Percentiles rank a stretch among this genome's conserved stretches.
Conservation (phyloP, 2,329 filamentous ascomycete genomes). For the Hypoxylon sp. region DNA sequence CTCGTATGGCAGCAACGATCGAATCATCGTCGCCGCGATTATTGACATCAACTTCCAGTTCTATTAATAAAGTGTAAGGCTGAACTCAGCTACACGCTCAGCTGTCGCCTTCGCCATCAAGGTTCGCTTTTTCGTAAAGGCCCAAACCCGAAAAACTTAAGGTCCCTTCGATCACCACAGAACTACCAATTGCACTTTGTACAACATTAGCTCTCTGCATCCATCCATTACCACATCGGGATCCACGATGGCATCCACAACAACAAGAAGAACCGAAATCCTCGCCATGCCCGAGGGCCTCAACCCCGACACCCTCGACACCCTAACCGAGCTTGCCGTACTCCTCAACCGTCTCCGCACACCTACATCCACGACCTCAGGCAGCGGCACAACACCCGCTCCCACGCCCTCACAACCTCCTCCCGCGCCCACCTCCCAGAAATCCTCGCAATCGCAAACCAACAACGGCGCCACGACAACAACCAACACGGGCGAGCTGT, state of each 20-base stretch:
- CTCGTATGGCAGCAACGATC: conserved; percentile 20
- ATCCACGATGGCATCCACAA: conserved; percentile 23
- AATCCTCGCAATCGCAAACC: conserved; percentile 43
- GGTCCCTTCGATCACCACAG: neutral
- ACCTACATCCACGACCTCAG: conserved; percentile 50
- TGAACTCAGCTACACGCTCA: conserved; percentile 14
- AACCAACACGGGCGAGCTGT: conserved; percentile 54
- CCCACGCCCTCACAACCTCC: conserved; percentile 45
- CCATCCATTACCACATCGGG: neutral
- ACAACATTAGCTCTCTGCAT: neutral
- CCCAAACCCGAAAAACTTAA: neutral
- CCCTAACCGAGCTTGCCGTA: conserved; percentile 83
- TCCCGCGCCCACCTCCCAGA: conserved; percentile 19
- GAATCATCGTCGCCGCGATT: conserved; percentile 33
- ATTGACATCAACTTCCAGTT: conserved; percentile 13
- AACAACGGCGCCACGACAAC: conserved; percentile 52
- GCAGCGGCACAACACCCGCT: conserved; percentile 53
- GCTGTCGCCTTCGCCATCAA: conserved; percentile 31
- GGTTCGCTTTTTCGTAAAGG: conserved; percentile 30
- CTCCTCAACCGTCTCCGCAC: conserved; percentile 81
- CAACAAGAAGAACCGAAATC: conserved; percentile 29
- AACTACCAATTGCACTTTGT: neutral
- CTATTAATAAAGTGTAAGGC: conserved; percentile 29
- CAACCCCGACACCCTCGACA: conserved; percentile 85
- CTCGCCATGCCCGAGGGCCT: conserved; percentile 73